Conservation (phyloP, 1,284 basidiomycete species). For the Cutaneotrichosporon curvatum region DNA sequence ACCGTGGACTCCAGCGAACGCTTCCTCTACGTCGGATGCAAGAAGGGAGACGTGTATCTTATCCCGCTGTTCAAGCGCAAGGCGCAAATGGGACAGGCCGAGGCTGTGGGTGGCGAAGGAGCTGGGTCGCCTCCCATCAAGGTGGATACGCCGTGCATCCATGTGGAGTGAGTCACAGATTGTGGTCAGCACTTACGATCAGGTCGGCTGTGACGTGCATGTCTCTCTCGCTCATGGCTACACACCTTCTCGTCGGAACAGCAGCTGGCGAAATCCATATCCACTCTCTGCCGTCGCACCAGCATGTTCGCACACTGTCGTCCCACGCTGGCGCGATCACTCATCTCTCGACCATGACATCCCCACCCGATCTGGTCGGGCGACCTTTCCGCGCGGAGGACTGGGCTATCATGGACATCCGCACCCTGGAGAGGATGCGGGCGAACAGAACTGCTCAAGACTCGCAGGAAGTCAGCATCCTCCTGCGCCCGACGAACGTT, state of each 20-base stretch:
- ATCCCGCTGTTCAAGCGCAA: slow-evolving; percentile 68
- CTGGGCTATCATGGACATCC: slow-evolving; percentile 43
- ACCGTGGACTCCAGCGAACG: slow-evolving; percentile 79
- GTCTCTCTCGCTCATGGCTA: slow-evolving; percentile 64
- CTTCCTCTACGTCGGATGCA: slow-evolving; percentile 73
- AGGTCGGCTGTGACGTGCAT: slow-evolving; percentile 59
- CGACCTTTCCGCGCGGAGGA: slow-evolving; percentile 2
- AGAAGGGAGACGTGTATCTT: slow-evolving; percentile 66
- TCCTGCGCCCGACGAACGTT: slow-evolving; percentile 14
- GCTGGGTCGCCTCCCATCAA: slow-evolving; percentile 58
- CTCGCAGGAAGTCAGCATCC: slow-evolving; percentile 28
- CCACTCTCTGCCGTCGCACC: slow-evolving; percentile 83
- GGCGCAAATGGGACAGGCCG: slow-evolving; percentile 48
- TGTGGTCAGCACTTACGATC: slow-evolving; percentile 20
- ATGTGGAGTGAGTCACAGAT: background rate
- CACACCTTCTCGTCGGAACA: slow-evolving; percentile 69
- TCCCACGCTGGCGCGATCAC: slow-evolving; percentile 65
- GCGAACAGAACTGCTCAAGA: slow-evolving; percentile 28
- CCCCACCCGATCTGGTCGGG: slow-evolving; percentile 73
- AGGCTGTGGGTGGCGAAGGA: slow-evolving; percentile 71
- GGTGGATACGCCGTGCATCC: slow-evolving; percentile 34
- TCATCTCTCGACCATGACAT: slow-evolving; percentile 64
- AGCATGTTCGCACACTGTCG: slow-evolving; percentile 71
- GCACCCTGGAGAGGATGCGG: slow-evolving; percentile 42
- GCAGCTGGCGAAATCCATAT: slow-evolving; percentile 65